phyloP scores from a whole-genome alignment of 495 filamentous ascomycete genomes.

The Hypoxylon trugodes region DNA sequence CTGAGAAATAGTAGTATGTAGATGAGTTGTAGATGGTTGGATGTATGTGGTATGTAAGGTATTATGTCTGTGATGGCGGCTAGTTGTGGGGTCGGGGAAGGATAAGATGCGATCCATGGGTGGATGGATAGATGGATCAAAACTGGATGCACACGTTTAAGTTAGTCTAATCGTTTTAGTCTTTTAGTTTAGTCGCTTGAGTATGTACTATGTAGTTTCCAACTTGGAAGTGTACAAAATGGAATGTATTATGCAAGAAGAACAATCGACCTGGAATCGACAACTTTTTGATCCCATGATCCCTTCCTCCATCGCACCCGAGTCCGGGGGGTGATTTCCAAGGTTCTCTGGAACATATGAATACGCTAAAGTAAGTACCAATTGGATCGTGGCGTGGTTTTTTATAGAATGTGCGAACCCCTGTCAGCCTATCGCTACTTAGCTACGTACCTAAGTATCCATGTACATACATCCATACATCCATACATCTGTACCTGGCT shows the following conservation, averaged over 20 bases:
- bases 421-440: slow-evolving; percentile 18
- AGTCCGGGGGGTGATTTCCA: slow-evolving; percentile 21
- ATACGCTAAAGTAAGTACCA: slow-evolving; percentile 17
- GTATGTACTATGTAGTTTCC: background rate
- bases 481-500: no score
- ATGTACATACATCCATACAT: no score
- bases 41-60: slow-evolving; percentile 4
- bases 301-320: slow-evolving; percentile 24
- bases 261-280: no score
- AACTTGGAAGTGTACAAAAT: background rate
- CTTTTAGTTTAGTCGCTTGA: background rate
- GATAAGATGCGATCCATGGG: no score
- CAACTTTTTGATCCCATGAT: slow-evolving; percentile 37
- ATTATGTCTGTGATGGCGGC: slow-evolving; percentile 27
- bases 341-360: slow-evolving; percentile 21
- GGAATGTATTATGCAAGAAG: no score
- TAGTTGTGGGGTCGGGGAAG: slow-evolving; percentile 28
- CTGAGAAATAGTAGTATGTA: no score
- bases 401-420: slow-evolving; percentile 27
- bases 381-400: slow-evolving; percentile 21
- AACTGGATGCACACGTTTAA: no score
- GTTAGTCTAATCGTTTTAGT: background rate
- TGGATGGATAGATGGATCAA: slow-evolving; percentile 6
- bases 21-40: no score
- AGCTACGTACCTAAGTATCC: slow-evolving; percentile 2